Percentiles rank a stretch among this genome's conserved stretches.
Conservation (phyloP, 257 asterid species). For the Primulina huaijiensis region DNA sequence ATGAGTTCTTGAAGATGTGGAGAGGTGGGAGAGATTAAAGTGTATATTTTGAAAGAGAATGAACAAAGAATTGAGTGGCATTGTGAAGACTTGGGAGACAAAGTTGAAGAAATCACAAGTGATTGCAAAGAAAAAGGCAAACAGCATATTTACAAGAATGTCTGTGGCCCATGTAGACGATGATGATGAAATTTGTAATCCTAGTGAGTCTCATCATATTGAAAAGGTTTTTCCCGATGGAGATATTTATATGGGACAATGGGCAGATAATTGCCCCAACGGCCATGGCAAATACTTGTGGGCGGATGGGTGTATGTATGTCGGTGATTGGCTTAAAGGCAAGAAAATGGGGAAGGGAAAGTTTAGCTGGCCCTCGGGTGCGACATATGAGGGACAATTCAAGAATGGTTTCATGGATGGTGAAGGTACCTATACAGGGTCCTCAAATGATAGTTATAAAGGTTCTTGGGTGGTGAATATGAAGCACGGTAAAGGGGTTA, state of each 20-base stretch:
- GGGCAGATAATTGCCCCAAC: constrained; percentile 57
- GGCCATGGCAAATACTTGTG: constrained; percentile 81
- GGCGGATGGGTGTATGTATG: constrained; percentile 89
- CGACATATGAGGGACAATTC: constrained; percentile 85
- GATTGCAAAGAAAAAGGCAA: constrained; percentile 45
- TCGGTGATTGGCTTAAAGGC: constrained; percentile 79
- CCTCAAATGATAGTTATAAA: constrained; percentile 52
- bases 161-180: constrained; percentile 86
- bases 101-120: constrained; percentile 62
- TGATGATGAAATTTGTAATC: constrained; percentile 46
- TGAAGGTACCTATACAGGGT: constrained; percentile 72
- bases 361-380: constrained; percentile 94
- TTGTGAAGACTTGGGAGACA: constrained; percentile 69
- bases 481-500: constrained; percentile 69
- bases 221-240: constrained; percentile 67
- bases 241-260: constrained; percentile 73
- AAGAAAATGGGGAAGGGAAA: constrained; percentile 64
- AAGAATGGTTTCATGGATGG: constrained; percentile 80
- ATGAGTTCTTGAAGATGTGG: neutral
- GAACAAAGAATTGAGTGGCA: constrained; percentile 54
- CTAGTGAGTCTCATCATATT: constrained; percentile 43
- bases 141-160: constrained; percentile 58
- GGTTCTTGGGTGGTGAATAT: constrained; percentile 68
- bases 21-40: constrained; percentile 9
- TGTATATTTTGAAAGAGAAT: constrained; percentile 33